A percentile compares a stretch with the other conserved stretches of the same genome.
These are phyloP conservation scores for Punctularia strigosozonata DNA, from an alignment of 768 basidiomycete species.

Conservation along the genomic window DNA sequence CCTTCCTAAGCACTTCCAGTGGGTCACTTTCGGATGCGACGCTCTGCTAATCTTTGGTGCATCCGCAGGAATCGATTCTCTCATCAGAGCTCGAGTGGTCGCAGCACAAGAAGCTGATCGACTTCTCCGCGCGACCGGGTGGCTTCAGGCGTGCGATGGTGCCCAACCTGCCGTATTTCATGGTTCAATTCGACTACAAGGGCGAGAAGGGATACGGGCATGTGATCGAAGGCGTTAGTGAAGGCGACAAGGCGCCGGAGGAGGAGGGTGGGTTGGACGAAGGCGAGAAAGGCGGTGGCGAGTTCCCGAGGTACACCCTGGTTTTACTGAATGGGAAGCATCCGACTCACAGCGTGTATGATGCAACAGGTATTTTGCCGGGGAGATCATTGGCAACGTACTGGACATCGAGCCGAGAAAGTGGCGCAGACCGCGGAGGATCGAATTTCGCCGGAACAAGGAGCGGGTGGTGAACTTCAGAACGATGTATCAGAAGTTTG, in stretches of 20 bases:
- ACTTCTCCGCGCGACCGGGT: slow-evolving; percentile 81
- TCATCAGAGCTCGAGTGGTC: slow-evolving; percentile 96
- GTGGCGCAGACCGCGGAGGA: slow-evolving; percentile 72
- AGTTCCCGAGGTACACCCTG: slow-evolving; percentile 67
- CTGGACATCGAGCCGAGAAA: slow-evolving; percentile 76
- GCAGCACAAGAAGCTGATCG: slow-evolving; percentile 94
- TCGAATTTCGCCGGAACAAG: slow-evolving; percentile 61
- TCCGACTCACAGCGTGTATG: not conserved
- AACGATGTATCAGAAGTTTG: slow-evolving; percentile 64
- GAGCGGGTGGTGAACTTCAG: slow-evolving; percentile 61
- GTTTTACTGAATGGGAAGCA: not conserved
- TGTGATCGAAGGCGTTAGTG: slow-evolving; percentile 85
- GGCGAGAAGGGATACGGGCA: slow-evolving; percentile 98
- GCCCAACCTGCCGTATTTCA: slow-evolving; percentile 94
- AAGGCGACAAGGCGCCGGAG: slow-evolving; percentile 47
- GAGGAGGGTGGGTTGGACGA: slow-evolving; percentile 63
- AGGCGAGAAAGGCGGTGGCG: slow-evolving; percentile 83
- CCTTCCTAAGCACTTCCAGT: no score
- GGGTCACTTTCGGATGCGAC: no score
- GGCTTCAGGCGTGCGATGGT: slow-evolving; percentile 95
- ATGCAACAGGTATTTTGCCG: slow-evolving; percentile 92
- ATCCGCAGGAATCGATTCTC: slow-evolving; percentile 75
- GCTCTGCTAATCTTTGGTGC: no score
- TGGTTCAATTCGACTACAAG: slow-evolving; percentile 97
- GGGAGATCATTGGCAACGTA: slow-evolving; percentile 88